These are phyloP conservation scores for Dryas drummondii DNA, from an alignment of 306 rosid species.

Conservation along the genomic window DNA sequence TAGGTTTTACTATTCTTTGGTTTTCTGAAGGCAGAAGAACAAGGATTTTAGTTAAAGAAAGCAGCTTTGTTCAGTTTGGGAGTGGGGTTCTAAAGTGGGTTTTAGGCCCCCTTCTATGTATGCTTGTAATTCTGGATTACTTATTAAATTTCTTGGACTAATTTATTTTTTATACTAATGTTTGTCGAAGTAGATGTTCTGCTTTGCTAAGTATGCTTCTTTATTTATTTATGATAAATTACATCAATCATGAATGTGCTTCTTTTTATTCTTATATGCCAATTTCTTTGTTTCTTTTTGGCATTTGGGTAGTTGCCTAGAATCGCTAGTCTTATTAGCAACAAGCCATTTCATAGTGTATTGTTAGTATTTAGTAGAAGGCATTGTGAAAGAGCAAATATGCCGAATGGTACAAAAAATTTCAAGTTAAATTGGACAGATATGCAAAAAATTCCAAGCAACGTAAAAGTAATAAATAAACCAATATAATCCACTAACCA, in stretches of 20 bases:
- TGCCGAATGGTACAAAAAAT: too few species aligned
- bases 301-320: not conserved
- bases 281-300: not conserved
- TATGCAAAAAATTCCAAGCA: too few species aligned
- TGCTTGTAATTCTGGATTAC: not conserved
- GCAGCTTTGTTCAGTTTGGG: not conserved
- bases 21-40: constrained; percentile 15
- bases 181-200: not conserved
- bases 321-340: not conserved
- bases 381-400: too few species aligned
- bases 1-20: not conserved
- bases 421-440: too few species aligned
- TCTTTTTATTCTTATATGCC: constrained; percentile 29
- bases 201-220: not conserved
- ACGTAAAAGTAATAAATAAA: too few species aligned
- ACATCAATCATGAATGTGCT: constrained; percentile 7
- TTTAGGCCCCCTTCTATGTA: constrained; percentile 52
- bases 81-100: constrained; percentile 63
- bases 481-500: too few species aligned
- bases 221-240: not conserved
- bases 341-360: too few species aligned
- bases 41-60: not conserved
- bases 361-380: too few species aligned
- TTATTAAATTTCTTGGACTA: not conserved
- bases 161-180: not conserved